A percentile compares a stretch with the other conserved stretches of the same genome.
These are phyloP conservation scores for Paragyromitra xinjiangensis DNA, from an alignment of 495 filamentous ascomycete species.

Conservation along the genomic window DNA sequence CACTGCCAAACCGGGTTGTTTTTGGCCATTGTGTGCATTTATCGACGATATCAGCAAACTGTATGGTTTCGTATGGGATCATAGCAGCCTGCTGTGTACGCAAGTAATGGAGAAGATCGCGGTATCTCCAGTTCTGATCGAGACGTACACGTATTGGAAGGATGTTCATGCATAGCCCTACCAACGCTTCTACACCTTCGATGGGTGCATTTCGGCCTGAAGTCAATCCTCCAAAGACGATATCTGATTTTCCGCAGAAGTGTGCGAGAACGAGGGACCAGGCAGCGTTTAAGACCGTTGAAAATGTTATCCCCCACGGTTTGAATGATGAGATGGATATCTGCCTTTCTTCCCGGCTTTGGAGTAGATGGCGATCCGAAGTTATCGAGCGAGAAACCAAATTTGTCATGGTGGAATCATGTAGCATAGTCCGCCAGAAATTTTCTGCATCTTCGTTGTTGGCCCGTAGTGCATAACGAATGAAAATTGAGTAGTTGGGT, in stretches of 20 bases:
- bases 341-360: slow-evolving; percentile 29
- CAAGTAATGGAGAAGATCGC: slow-evolving; percentile 23
- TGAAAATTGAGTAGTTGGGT: slow-evolving; percentile 29
- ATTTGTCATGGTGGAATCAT: slow-evolving; percentile 30
- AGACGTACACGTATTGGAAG: slow-evolving; percentile 68
- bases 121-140: slow-evolving; percentile 39
- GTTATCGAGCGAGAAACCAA: slow-evolving; percentile 2
- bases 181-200: slow-evolving; percentile 64
- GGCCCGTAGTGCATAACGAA: slow-evolving; percentile 14
- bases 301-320: slow-evolving; percentile 43
- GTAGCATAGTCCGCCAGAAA: slow-evolving; percentile 32
- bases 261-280: slow-evolving; percentile 59
- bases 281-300: slow-evolving; percentile 59
- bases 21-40: slow-evolving; percentile 38
- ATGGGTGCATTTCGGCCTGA: slow-evolving; percentile 66
- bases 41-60: slow-evolving; percentile 28
- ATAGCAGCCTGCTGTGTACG: slow-evolving; percentile 31
- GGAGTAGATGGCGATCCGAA: slow-evolving; percentile 31
- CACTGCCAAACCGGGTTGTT: slow-evolving; percentile 35
- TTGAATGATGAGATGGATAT: slow-evolving; percentile 23
- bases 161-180: slow-evolving; percentile 71
- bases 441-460: slow-evolving; percentile 15
- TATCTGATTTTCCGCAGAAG: slow-evolving; percentile 57
- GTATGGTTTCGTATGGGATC: slow-evolving; percentile 38
- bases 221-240: slow-evolving; percentile 69